These are phyloP conservation scores for Fraxinus latifolia DNA, from an alignment of 305 asterid species.

Conservation along the genomic window DNA sequence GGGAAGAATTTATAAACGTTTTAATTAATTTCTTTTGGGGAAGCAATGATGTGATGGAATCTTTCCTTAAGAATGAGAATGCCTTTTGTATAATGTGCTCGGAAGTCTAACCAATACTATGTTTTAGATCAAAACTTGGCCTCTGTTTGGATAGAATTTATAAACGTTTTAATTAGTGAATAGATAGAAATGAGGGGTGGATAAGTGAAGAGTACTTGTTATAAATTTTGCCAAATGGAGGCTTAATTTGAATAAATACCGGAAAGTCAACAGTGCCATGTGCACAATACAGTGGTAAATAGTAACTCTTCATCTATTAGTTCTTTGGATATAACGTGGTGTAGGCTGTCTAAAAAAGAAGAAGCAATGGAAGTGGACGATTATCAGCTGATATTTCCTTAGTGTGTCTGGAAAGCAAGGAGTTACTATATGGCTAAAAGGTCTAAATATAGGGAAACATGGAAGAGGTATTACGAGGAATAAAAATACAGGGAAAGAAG, in stretches of 20 bases:
- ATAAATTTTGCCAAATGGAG: neutral
- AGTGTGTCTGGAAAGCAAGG: neutral
- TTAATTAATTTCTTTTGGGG: neutral
- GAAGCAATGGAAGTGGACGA: neutral
- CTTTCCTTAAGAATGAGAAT: neutral
- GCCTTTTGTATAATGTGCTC: neutral
- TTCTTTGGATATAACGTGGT: neutral
- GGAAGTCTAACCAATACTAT: neutral
- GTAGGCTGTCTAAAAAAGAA: neutral
- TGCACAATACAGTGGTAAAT: neutral
- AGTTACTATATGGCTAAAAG: neutral
- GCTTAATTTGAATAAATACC: neutral
- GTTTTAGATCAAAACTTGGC: neutral
- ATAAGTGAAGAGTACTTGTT: neutral
- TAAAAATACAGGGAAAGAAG: neutral
- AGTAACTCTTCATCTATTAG: neutral
- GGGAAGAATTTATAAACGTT: neutral
- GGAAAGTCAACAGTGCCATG: neutral
- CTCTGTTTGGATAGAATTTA: neutral
- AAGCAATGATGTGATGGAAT: neutral
- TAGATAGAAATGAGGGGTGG: neutral
- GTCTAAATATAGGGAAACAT: neutral
- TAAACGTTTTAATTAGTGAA: neutral
- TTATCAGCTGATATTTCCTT: neutral
- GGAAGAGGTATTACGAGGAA: neutral